Evolutionary conservation across 352 stramenopile species (phyloP).

Genomic region (Globisporangium camurandrum): DNA sequence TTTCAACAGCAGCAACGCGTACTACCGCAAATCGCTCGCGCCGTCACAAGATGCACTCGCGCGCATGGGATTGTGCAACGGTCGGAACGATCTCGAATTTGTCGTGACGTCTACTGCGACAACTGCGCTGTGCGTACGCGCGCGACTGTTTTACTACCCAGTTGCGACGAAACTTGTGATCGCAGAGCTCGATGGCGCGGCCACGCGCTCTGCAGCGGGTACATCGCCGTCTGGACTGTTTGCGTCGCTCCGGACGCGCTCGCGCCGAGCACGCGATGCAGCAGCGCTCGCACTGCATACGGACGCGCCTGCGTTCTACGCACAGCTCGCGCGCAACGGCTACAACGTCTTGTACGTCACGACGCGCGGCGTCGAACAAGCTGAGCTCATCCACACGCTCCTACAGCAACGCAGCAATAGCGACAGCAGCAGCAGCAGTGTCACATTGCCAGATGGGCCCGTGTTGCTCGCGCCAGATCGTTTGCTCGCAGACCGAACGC

Average conservation of each 20-base stretch:
- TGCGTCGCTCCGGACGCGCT: slow-evolving; percentile 41
- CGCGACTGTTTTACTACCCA: slow-evolving; percentile 69
- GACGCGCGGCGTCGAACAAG: slow-evolving; percentile 44
- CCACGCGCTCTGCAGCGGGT: slow-evolving; percentile 33
- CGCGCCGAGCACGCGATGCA: too few species aligned
- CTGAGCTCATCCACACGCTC: slow-evolving; percentile 33
- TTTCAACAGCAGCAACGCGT: slow-evolving; percentile 13
- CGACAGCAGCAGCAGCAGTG: background rate
- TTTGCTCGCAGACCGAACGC: slow-evolving; percentile 38
- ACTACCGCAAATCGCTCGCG: slow-evolving; percentile 53
- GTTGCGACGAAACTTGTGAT: slow-evolving; percentile 71
- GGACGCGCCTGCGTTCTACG: slow-evolving; percentile 72
- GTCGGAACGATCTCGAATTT: slow-evolving; percentile 72
- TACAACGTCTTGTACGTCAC: slow-evolving; percentile 82
- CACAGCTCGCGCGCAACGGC: slow-evolving; percentile 51
- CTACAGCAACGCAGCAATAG: slow-evolving; percentile 10
- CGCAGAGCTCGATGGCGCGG: slow-evolving; percentile 75
- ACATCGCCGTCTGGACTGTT: slow-evolving; percentile 23
- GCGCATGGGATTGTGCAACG: slow-evolving; percentile 47
- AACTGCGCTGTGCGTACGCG: slow-evolving; percentile 30
- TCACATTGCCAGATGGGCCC: slow-evolving; percentile 55
- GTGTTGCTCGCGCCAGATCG: slow-evolving; percentile 64
- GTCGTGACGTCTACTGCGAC: slow-evolving; percentile 20
- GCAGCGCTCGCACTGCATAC: slow-evolving; percentile 28
- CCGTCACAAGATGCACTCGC: slow-evolving; percentile 51